phyloP scores from a whole-genome alignment of 2,329 filamentous ascomycete species.

The Cyclaneusma minus region DNA sequence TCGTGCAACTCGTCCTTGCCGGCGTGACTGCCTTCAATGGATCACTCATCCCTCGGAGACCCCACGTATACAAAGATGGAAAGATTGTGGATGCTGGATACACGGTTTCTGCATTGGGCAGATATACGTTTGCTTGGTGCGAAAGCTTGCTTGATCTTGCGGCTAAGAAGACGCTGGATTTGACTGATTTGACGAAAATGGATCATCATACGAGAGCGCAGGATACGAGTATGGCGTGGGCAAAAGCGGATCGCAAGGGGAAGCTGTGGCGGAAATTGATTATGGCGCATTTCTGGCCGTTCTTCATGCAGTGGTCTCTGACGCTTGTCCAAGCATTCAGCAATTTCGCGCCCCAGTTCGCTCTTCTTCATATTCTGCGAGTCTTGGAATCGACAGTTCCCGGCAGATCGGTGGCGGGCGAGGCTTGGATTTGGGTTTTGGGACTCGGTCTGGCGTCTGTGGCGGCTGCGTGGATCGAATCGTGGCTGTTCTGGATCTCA shows the following conservation, averaged over 20 bases:
- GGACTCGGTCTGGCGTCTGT: slow-evolving; percentile 45
- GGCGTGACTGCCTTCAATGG: slow-evolving; percentile 31
- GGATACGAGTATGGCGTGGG: slow-evolving; percentile 35
- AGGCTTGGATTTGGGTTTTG: slow-evolving; percentile 54
- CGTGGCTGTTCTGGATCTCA: slow-evolving; percentile 51
- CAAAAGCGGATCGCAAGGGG: slow-evolving; percentile 25
- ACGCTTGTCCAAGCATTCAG: slow-evolving; percentile 26
- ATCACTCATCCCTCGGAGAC: slow-evolving; percentile 47
- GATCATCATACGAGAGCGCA: slow-evolving; percentile 36
- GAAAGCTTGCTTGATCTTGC: slow-evolving; percentile 36
- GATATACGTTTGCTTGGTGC: slow-evolving; percentile 54
- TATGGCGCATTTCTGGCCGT: slow-evolving; percentile 35
- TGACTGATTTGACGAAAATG: slow-evolving; percentile 45
- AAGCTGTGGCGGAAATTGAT: slow-evolving; percentile 46
- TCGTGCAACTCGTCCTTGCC: slow-evolving; percentile 28
- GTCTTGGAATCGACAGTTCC: slow-evolving; percentile 40
- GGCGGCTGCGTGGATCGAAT: slow-evolving; percentile 37
- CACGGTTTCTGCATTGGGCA: slow-evolving; percentile 42
- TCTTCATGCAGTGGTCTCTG: slow-evolving; percentile 43
- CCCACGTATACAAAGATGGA: slow-evolving; percentile 45
- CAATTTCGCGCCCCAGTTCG: slow-evolving; percentile 57
- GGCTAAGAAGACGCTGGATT: slow-evolving; percentile 37
- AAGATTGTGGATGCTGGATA: slow-evolving; percentile 46
- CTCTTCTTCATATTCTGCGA: slow-evolving; percentile 48
- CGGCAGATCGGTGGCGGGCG: slow-evolving; percentile 28